Evolutionary conservation across 768 basidiomycete species (phyloP).

Genomic region (Kwoniella europaea): DNA sequence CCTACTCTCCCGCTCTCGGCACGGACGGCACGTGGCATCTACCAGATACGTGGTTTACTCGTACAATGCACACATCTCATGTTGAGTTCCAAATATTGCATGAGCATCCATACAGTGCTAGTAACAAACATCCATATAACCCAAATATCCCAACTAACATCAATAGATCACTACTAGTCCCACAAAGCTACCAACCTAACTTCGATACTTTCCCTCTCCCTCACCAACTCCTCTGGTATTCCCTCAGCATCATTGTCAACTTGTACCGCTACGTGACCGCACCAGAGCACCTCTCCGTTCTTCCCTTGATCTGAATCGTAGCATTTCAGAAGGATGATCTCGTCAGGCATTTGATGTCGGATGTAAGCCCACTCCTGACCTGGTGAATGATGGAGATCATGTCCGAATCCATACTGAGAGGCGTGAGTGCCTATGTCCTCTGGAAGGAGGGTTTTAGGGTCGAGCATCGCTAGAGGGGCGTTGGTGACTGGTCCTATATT

Average conservation of each 20-base stretch:
- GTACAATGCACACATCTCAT: too few species aligned
- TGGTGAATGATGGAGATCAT: slow-evolving; percentile 32
- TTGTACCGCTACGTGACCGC: slow-evolving; percentile 34
- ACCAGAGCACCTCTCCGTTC: slow-evolving; percentile 28
- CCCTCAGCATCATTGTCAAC: slow-evolving; percentile 25
- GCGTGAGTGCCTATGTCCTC: slow-evolving; percentile 26
- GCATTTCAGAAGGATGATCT: slow-evolving; percentile 43
- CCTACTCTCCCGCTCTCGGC: too few species aligned
- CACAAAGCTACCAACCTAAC: slow-evolving; percentile 32
- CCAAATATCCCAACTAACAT: too few species aligned
- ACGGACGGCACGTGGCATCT: too few species aligned
- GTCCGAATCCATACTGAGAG: slow-evolving; percentile 31
- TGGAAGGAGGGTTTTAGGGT: slow-evolving; percentile 11
- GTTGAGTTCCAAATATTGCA: too few species aligned
- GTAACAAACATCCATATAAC: too few species aligned
- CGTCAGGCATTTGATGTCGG: slow-evolving; percentile 43
- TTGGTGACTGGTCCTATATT: slow-evolving; percentile 41
- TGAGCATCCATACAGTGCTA: too few species aligned
- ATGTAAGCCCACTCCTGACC: slow-evolving; percentile 42
- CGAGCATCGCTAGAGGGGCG: slow-evolving; percentile 38
- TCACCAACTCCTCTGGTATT: slow-evolving; percentile 11
- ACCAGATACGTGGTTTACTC: too few species aligned
- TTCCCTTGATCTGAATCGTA: slow-evolving; percentile 38
- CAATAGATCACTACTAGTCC: slow-evolving; percentile 6
- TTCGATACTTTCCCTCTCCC: slow-evolving; percentile 30